phyloP scores from a whole-genome alignment of 2,329 filamentous ascomycete genomes.

The Hypoxylon sp. region DNA sequence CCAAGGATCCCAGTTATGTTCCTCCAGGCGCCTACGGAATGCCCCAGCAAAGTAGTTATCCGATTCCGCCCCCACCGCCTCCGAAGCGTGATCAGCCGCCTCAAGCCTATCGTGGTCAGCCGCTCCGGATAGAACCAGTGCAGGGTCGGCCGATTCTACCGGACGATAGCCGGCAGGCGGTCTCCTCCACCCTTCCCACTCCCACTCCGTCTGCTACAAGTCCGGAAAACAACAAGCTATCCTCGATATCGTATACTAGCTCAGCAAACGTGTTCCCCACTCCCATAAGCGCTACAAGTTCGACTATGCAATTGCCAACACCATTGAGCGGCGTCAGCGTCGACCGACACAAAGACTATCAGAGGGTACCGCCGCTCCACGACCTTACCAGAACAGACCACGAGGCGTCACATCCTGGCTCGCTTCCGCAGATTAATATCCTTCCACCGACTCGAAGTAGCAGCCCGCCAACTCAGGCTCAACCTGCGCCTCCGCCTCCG shows the following conservation, averaged over 20 bases:
- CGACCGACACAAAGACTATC: constrained; percentile 66
- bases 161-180: constrained; percentile 70
- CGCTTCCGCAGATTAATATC: constrained; percentile 70
- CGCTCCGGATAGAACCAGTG: constrained; percentile 73
- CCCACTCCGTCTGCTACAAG: constrained; percentile 70
- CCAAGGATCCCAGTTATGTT: constrained; percentile 79
- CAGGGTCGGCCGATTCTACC: constrained; percentile 67
- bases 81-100: constrained; percentile 67
- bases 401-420: constrained; percentile 66
- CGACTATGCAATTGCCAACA: constrained; percentile 52
- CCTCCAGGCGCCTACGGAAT: constrained; percentile 73
- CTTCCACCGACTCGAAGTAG: constrained; percentile 65
- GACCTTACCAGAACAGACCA: constrained; percentile 69
- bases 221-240: constrained; percentile 73
- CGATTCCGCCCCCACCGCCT: constrained; percentile 51
- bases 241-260: constrained; percentile 66
- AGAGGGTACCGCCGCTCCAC: constrained; percentile 71
- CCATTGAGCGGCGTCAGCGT: constrained; percentile 47
- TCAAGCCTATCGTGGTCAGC: constrained; percentile 71
- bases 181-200: constrained; percentile 71
- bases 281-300: constrained; percentile 68
- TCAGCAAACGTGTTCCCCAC: constrained; percentile 71
- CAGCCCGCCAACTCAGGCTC: constrained; percentile 55
- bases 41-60: constrained; percentile 54
- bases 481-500: constrained; percentile 35